Evolutionary conservation across 2,329 filamentous ascomycete species (phyloP).

Genomic region (Curvularia lunata): DNA sequence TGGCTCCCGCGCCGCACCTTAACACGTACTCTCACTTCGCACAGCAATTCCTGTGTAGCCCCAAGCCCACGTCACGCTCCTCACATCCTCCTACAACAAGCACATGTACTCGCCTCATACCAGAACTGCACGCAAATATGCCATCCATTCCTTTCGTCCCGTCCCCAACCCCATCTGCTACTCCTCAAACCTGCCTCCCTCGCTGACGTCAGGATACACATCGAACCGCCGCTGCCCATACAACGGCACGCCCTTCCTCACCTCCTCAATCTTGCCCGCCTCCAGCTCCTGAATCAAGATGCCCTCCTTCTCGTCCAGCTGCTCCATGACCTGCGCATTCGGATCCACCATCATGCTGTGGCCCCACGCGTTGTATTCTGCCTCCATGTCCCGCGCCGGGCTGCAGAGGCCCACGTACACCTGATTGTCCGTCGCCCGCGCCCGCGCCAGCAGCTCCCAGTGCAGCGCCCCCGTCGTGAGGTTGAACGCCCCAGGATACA

Average conservation of each 20-base stretch:
- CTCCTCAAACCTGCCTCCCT: slow-evolving; percentile 58
- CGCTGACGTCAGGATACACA: slow-evolving; percentile 88
- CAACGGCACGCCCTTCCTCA: slow-evolving; percentile 76
- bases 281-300: slow-evolving; percentile 69
- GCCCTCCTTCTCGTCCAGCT: slow-evolving; percentile 79
- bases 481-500: slow-evolving; percentile 98
- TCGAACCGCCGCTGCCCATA: slow-evolving; percentile 88
- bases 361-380: slow-evolving; percentile 87
- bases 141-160: background rate
- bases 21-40: background rate
- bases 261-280: slow-evolving; percentile 51
- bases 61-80: background rate
- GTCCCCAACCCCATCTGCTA: slow-evolving; percentile 6
- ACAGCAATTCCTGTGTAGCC: background rate
- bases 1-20: background rate
- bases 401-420: slow-evolving; percentile 92
- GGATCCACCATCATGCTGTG: slow-evolving; percentile 90
- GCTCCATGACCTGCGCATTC: slow-evolving; percentile 78
- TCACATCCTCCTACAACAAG: background rate
- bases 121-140: background rate
- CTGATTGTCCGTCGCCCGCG: slow-evolving; percentile 91
- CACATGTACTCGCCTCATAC: background rate
- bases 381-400: slow-evolving; percentile 78
- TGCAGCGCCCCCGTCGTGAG: slow-evolving; percentile 89
- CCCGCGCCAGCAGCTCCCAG: slow-evolving; percentile 83